These are phyloP conservation scores for Metarhizium robertsii DNA, from an alignment of 2,329 filamentous ascomycete species.

Conservation along the genomic window DNA sequence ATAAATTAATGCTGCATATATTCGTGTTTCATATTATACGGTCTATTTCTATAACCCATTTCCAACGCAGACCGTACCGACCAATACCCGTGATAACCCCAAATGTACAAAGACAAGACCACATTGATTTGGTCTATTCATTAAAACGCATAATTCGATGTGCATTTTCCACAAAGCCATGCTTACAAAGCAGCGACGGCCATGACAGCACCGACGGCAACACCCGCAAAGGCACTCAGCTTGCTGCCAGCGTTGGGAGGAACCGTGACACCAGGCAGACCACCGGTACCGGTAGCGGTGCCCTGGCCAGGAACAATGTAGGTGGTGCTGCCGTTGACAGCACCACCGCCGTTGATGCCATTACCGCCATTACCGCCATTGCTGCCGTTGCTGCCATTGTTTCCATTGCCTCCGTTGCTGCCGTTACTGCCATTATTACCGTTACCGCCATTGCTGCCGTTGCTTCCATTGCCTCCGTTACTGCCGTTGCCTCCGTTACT, in stretches of 20 bases:
- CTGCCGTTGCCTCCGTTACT: background rate
- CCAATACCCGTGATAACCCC: background rate
- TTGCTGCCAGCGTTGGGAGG: conserved; percentile 10
- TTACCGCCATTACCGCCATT: background rate
- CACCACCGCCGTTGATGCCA: background rate
- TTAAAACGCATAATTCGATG: background rate
- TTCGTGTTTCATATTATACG: background rate
- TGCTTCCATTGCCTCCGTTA: background rate
- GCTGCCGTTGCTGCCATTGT: no score
- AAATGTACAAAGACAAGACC: background rate
- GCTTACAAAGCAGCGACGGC: conserved; percentile 21
- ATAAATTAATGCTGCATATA: no score
- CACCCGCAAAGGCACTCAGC: conserved; percentile 23
- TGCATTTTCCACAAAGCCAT: background rate
- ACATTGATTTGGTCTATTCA: background rate
- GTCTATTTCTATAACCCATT: background rate
- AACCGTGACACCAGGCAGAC: background rate
- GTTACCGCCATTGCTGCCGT: background rate
- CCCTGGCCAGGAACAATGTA: background rate
- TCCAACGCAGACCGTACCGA: background rate
- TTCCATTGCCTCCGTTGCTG: background rate
- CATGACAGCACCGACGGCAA: conserved; percentile 19
- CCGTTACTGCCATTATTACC: background rate
- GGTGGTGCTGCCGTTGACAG: background rate
- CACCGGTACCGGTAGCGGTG: background rate